A percentile compares a stretch with the other conserved stretches of the same genome.
Conservation (phyloP, 768 basidiomycete species). For the Suillus americanus region DNA sequence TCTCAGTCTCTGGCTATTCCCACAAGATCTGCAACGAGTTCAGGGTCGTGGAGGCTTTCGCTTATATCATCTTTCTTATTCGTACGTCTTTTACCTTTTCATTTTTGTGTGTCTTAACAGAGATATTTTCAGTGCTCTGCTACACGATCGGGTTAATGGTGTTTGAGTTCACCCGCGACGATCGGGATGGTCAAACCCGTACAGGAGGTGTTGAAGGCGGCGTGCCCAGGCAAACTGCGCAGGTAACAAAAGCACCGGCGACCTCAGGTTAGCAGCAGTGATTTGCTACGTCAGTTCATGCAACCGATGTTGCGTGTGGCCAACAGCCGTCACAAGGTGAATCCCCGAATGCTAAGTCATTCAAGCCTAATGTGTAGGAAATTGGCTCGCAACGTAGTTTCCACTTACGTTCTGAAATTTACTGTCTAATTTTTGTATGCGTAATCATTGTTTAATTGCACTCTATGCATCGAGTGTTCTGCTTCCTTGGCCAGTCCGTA, state of each 20-base stretch:
- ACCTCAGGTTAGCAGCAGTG: background rate
- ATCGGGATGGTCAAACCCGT: background rate
- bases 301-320: background rate
- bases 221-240: too few relatives aligned
- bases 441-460: background rate
- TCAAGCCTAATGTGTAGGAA: background rate
- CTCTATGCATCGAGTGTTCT: background rate
- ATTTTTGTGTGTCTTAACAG: constrained; percentile 1
- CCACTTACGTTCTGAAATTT: background rate
- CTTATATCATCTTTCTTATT: constrained; percentile 36
- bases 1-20: constrained; percentile 11
- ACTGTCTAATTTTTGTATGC: background rate
- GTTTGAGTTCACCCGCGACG: constrained; percentile 9
- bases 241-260: too few relatives aligned
- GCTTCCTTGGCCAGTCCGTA: too few relatives aligned
- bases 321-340: background rate
- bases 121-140: constrained; percentile 26
- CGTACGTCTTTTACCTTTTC: constrained; percentile 20
- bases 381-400: background rate
- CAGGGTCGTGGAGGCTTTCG: constrained; percentile 33
- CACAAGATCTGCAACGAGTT: constrained; percentile 27
- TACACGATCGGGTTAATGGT: constrained; percentile 29
- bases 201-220: background rate
- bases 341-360: background rate
- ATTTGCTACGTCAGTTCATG: background rate